These are phyloP conservation scores for Colletotrichum lindemuthianum DNA, from an alignment of 2,329 filamentous ascomycete species.

Conservation along the genomic window DNA sequence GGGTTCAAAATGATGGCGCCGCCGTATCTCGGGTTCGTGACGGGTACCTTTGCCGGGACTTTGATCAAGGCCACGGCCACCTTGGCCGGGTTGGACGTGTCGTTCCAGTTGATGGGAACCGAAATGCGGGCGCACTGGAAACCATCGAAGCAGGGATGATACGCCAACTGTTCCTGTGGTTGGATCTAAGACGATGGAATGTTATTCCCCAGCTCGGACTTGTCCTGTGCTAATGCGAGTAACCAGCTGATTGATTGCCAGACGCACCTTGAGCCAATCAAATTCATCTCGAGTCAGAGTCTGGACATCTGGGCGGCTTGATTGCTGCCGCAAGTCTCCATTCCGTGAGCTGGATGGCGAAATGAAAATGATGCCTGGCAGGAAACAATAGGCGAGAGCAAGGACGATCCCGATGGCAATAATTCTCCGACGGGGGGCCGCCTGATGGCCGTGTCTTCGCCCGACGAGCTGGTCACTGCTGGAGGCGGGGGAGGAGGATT, in stretches of 20 bases:
- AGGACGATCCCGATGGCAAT: background rate
- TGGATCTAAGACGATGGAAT: slow-evolving; percentile 31
- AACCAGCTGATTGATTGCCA: background rate
- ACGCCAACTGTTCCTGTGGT: slow-evolving; percentile 16
- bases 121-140: slow-evolving; percentile 34
- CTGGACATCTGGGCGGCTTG: background rate
- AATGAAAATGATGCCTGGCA: too few species aligned
- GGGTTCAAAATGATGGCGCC: slow-evolving; percentile 34
- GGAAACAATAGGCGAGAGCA: too few species aligned
- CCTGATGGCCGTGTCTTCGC: background rate
- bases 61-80: slow-evolving; percentile 33
- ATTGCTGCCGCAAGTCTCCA: background rate
- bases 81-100: slow-evolving; percentile 9
- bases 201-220: slow-evolving; percentile 4
- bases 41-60: slow-evolving; percentile 33
- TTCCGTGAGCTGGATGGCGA: too few species aligned
- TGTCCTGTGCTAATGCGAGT: background rate
- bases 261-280: slow-evolving; percentile 16
- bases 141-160: slow-evolving; percentile 27
- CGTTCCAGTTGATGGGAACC: slow-evolving; percentile 35
- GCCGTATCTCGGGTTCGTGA: slow-evolving; percentile 35
- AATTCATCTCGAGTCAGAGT: background rate
- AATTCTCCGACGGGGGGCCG: background rate
- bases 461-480: background rate
- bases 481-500: background rate